These are phyloP conservation scores for Amborella trichopoda DNA, from an alignment of 164 flowering plant genomes.

Conservation along the genomic window DNA sequence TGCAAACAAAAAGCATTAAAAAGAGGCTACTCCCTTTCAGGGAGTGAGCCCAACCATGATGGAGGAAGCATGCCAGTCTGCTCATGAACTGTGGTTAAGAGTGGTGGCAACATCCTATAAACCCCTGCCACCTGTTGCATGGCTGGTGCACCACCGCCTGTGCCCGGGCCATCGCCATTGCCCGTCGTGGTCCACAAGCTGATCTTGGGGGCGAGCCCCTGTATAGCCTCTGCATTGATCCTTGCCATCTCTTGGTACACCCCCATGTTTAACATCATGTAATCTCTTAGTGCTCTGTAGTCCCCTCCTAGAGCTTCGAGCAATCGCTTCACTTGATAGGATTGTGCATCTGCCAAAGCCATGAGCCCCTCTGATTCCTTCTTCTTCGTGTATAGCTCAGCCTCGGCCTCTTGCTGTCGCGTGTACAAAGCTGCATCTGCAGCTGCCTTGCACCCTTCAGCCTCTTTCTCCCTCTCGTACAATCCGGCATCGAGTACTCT, in stretches of 20 bases:
- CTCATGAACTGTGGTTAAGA: constrained; percentile 23
- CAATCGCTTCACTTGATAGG: constrained; percentile 10
- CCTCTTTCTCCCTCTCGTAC: constrained; percentile 18
- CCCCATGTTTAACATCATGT: constrained; percentile 26
- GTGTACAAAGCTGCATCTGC: constrained; percentile 19
- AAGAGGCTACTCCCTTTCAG: no score
- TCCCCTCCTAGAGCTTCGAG: constrained; percentile 17
- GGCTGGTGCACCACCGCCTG: no score
- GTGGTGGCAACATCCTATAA: constrained; percentile 19
- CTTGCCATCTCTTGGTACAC: constrained; percentile 26
- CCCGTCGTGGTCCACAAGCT: constrained; percentile 22
- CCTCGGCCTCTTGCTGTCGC: constrained; percentile 18
- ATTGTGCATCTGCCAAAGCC: constrained; percentile 19
- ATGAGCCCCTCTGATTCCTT: constrained; percentile 25
- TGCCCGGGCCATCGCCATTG: no score
- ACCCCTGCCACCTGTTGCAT: constrained; percentile 25
- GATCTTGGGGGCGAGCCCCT: constrained; percentile 30
- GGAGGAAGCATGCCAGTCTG: constrained; percentile 34
- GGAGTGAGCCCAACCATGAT: constrained; percentile 1
- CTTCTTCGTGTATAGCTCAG: constrained; percentile 20
- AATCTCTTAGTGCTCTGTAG: constrained; percentile 25
- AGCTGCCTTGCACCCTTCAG: constrained; percentile 12
- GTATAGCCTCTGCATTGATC: constrained; percentile 22
- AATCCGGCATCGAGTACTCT: constrained; percentile 27
- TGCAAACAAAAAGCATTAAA: no score